Evolutionary conservation across 176 grass and related monocot species (phyloP), one percentile per base, ranked within the genome.

Genomic region (Bolboschoenus planiculmis): DNA sequence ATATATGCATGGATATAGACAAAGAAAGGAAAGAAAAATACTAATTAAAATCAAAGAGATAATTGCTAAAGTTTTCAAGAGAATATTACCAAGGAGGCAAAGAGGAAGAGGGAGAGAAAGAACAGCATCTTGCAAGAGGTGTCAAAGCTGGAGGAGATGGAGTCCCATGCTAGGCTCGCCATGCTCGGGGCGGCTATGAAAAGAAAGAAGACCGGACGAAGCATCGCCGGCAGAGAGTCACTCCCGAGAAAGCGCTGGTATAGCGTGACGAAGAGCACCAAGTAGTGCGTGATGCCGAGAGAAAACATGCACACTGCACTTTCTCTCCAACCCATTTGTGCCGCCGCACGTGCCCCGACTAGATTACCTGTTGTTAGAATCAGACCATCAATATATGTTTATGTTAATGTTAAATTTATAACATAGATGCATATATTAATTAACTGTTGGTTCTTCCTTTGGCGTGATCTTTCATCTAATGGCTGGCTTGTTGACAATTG

Each of bases 91-190:
- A 97, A 80, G 2, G 94, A 97, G 14, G 85, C 84, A 76, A 97
- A 97, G 33, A 97, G 94, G 86, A 97, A 97, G 67, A 97, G 86
- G 0, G 94, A 97, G 53, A 97, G 87, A 86, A 93, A 97, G 89
- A 97, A 93, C 82, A 93, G 73, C 91, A 97, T 97, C 84, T 93
- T 97, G 94, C 91, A 97, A 44, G 87, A 83, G 35, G 84, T 93
- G 82, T 91, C 89, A 79, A 97, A 97, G 46, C 87, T 79, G 18
- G 79, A 0, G 0, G 88, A 21, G 34, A 97, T 94, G 84, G 91
- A 85, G 79, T 56, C 76, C 94, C 89, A 97, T 1, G 94, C 89
- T 40, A 97, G 87, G 73, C 91, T 84, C 43, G 94, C 94, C 88
- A 94, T 89, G 91, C 94, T 97, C 0, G 94, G 94, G 3, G 94